phyloP scores from a whole-genome alignment of 768 basidiomycete genomes.

The Tremella mesenterica region DNA sequence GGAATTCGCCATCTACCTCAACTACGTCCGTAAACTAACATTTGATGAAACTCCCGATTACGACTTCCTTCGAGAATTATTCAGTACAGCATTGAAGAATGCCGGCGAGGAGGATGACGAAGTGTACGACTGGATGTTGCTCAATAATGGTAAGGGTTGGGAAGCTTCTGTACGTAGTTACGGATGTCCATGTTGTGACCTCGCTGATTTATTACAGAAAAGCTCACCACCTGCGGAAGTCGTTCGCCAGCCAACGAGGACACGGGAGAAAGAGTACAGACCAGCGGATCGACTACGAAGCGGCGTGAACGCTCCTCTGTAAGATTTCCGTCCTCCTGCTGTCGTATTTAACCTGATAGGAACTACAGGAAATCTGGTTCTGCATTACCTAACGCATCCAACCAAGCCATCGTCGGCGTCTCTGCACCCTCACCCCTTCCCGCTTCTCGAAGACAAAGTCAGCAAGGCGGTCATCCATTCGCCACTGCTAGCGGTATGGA shows the following conservation, averaged over 20 bases:
- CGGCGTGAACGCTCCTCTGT: constrained; percentile 30
- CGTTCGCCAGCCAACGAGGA: constrained; percentile 31
- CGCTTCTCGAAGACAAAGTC: constrained; percentile 36
- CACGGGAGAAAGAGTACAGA: constrained; percentile 34
- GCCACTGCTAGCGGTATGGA: constrained; percentile 19
- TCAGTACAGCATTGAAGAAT: constrained; percentile 86
- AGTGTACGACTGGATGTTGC: constrained; percentile 89
- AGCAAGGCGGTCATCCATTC: constrained; percentile 36
- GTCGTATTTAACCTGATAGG: constrained; percentile 13
- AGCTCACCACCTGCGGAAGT: constrained; percentile 29
- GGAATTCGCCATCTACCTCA: constrained; percentile 96
- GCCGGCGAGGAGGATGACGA: constrained; percentile 85
- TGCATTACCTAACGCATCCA: constrained; percentile 37
- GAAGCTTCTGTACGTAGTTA: constrained; percentile 59
- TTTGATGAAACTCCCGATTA: constrained; percentile 99
- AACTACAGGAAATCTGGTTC: constrained; percentile 39
- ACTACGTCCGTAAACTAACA: constrained; percentile 96
- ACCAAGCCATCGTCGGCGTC: constrained; percentile 43
- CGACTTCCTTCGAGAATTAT: constrained; percentile 90
- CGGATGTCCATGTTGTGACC: background rate
- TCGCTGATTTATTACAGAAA: constrained; percentile 20
- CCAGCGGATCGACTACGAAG: constrained; percentile 33
- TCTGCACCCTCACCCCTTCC: constrained; percentile 39
- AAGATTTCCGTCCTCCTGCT: constrained; percentile 8
- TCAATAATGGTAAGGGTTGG: constrained; percentile 93